Evolutionary conservation across 2,329 filamentous ascomycete species (phyloP).

Genomic region (Xylariaceae sp.): DNA sequence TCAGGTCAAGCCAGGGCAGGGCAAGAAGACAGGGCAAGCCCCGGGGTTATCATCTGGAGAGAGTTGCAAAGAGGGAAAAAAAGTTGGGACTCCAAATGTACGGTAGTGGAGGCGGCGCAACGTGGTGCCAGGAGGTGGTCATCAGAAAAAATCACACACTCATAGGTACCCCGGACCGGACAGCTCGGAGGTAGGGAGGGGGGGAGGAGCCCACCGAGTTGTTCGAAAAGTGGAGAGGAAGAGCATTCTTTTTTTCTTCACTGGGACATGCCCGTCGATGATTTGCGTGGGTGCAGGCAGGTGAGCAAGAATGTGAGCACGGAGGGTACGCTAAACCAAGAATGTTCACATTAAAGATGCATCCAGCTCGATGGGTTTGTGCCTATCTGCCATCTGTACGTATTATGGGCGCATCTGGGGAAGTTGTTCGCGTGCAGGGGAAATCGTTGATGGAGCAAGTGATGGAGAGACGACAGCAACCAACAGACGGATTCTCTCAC

Average conservation of each 20-base stretch:
- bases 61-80: neutral
- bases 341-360: neutral
- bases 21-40: neutral
- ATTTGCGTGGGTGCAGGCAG: no score
- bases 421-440: constrained; percentile 27
- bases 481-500: no score
- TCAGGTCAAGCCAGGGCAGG: neutral
- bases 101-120: neutral
- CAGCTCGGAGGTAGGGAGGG: neutral
- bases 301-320: neutral
- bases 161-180: constrained; percentile 2
- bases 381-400: neutral
- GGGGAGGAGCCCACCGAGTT: neutral
- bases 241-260: no score
- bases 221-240: neutral
- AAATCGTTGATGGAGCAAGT: neutral
- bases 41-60: neutral
- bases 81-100: neutral
- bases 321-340: neutral
- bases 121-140: neutral
- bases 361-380: constrained; percentile 3
- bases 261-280: no score
- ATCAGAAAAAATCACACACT: neutral
- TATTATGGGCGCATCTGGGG: constrained; percentile 22
- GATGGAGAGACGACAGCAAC: neutral